Conservation (phyloP, 169 alveolate genomes). For the Plasmodium falciparum region DNA sequence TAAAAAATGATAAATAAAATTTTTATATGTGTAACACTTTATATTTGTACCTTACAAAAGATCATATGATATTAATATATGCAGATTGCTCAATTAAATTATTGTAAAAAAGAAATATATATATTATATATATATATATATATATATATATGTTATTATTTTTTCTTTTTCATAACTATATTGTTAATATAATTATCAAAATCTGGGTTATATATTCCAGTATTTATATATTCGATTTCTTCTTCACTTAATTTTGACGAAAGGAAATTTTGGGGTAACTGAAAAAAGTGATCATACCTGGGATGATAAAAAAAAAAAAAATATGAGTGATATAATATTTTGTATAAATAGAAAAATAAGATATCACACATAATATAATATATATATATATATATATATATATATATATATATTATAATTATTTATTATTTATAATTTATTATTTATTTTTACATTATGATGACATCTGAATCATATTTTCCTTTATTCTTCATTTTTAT, state of each 20-base stretch:
- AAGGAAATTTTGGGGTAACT: constrained; percentile 9
- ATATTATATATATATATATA: background rate
- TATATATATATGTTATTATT: background rate
- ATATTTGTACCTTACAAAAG: no score
- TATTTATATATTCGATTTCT: constrained; percentile 58
- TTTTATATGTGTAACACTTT: no score
- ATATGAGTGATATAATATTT: no score
- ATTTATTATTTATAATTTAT: background rate
- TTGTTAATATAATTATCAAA: constrained; percentile 12
- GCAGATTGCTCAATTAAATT: background rate
- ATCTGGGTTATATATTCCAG: constrained; percentile 9
- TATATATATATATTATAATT: background rate
- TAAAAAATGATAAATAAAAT: no score
- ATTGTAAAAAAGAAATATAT: background rate
- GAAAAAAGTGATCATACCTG: constrained; percentile 18
- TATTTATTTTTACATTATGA: constrained; percentile 27
- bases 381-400: background rate
- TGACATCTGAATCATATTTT: constrained; percentile 41
- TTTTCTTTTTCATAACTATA: constrained; percentile 12
- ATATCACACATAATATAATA: background rate
- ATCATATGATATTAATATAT: no score
- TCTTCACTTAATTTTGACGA: constrained; percentile 26
- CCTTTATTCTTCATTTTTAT: constrained; percentile 9
- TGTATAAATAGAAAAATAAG: no score
- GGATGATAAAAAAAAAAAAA: background rate